Conservation (phyloP, 2,329 filamentous ascomycete genomes). For the Cladophialophora carrionii region DNA sequence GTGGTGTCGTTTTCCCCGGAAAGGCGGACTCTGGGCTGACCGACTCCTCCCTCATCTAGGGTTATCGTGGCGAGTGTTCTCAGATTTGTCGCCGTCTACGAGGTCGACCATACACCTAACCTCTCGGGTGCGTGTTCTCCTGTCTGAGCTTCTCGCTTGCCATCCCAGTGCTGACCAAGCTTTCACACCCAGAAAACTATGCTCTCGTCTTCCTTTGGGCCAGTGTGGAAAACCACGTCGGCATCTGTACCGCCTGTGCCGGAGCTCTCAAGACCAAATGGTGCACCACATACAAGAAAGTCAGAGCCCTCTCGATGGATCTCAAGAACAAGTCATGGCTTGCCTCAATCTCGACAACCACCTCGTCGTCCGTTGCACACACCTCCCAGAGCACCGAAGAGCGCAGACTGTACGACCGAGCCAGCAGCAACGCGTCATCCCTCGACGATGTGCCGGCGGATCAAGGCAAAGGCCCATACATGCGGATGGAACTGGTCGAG, state of each 20-base stretch:
- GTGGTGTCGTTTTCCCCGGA: slow-evolving; percentile 1
- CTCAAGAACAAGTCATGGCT: slow-evolving; percentile 23
- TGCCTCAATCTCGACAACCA: slow-evolving; percentile 1
- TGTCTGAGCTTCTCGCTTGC: neutral
- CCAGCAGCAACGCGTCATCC: slow-evolving; percentile 17
- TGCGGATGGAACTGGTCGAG: slow-evolving; percentile 2
- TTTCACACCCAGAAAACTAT: slow-evolving; percentile 28
- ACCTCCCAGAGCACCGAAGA: slow-evolving; percentile 24
- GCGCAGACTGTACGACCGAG: slow-evolving; percentile 21
- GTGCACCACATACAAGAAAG: slow-evolving; percentile 18
- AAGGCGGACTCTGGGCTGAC: neutral
- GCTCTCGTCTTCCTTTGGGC: slow-evolving; percentile 32
- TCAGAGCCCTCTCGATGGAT: slow-evolving; percentile 21
- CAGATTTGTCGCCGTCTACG: slow-evolving; percentile 28
- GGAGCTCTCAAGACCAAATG: slow-evolving; percentile 32
- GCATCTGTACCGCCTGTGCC: slow-evolving; percentile 33
- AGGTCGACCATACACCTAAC: slow-evolving; percentile 18
- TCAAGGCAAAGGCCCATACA: neutral
- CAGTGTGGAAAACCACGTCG: slow-evolving; percentile 32
- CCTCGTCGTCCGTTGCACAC: neutral
- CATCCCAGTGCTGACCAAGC: neutral
- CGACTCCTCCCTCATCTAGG: slow-evolving; percentile 6
- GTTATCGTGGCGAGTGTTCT: slow-evolving; percentile 33
- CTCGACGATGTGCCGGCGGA: neutral
- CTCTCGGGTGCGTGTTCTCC: slow-evolving; percentile 22